These are phyloP conservation scores for Boletus tomentosulus DNA, from an alignment of 768 basidiomycete species.

Conservation along the genomic window DNA sequence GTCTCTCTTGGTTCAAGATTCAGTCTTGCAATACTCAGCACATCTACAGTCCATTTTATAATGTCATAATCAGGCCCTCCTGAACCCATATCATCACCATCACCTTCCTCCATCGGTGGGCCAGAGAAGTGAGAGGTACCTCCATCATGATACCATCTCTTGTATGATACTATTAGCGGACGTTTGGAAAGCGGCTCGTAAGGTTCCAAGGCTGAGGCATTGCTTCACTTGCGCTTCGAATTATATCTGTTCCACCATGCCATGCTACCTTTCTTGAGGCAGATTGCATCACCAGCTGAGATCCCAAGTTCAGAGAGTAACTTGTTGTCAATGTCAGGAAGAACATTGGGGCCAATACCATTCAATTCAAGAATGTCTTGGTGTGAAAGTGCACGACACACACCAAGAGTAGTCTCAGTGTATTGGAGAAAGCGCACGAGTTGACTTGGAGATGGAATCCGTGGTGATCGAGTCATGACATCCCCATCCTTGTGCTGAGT, in stretches of 20 bases:
- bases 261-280: not conserved
- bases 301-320: not conserved
- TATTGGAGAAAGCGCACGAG: not conserved
- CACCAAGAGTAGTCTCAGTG: not conserved
- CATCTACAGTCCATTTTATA: no score
- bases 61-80: no score
- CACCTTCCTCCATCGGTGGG: not conserved
- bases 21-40: no score
- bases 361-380: not conserved
- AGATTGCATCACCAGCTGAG: not conserved
- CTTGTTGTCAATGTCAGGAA: not conserved
- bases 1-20: no score
- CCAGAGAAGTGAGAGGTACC: not conserved
- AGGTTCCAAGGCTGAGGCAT: not conserved
- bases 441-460: not conserved
- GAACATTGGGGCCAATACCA: not conserved
- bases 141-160: constrained; percentile 1
- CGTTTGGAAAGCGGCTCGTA: not conserved
- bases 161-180: not conserved
- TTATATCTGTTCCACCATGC: constrained; percentile 1
- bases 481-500: not conserved
- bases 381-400: not conserved
- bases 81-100: no score
- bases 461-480: not conserved
- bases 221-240: not conserved